Evolutionary conservation across 768 basidiomycete genomes (phyloP).

Genomic region (Trametes elegans): DNA sequence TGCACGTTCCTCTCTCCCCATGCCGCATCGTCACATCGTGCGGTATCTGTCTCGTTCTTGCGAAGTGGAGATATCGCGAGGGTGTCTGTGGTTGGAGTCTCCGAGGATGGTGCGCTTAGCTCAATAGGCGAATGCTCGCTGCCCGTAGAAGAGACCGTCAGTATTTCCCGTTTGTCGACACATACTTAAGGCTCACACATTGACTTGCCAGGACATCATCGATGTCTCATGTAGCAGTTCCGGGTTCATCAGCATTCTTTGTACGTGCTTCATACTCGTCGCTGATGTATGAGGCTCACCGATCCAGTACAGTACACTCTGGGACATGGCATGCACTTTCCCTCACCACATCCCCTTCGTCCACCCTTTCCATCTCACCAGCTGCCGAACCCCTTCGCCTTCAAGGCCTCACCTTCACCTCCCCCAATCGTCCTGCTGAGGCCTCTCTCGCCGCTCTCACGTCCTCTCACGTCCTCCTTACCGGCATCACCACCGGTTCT

Average conservation of each 20-base stretch:
- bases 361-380: slow-evolving; percentile 8
- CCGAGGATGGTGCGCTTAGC: not conserved
- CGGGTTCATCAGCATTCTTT: slow-evolving; percentile 31
- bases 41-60: slow-evolving; percentile 14
- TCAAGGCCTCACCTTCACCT: slow-evolving; percentile 21
- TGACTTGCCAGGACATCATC: slow-evolving; percentile 30
- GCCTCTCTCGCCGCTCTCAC: slow-evolving; percentile 27
- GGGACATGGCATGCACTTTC: slow-evolving; percentile 23
- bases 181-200: not conserved
- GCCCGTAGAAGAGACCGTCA: slow-evolving; percentile 16
- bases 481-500: slow-evolving; percentile 20
- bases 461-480: slow-evolving; percentile 32
- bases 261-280: slow-evolving; percentile 23
- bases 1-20: slow-evolving; percentile 19
- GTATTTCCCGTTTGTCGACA: not conserved
- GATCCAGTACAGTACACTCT: slow-evolving; percentile 11
- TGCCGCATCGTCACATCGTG: slow-evolving; percentile 7
- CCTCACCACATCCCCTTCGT: slow-evolving; percentile 5
- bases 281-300: not conserved
- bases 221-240: slow-evolving; percentile 31
- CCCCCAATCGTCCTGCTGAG: slow-evolving; percentile 18
- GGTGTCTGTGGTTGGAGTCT: slow-evolving; percentile 10
- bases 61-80: slow-evolving; percentile 1
- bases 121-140: slow-evolving; percentile 14
- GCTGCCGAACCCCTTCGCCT: slow-evolving; percentile 24